Conservation (phyloP, 2,329 filamentous ascomycete genomes). For the Alternaria longipes region DNA sequence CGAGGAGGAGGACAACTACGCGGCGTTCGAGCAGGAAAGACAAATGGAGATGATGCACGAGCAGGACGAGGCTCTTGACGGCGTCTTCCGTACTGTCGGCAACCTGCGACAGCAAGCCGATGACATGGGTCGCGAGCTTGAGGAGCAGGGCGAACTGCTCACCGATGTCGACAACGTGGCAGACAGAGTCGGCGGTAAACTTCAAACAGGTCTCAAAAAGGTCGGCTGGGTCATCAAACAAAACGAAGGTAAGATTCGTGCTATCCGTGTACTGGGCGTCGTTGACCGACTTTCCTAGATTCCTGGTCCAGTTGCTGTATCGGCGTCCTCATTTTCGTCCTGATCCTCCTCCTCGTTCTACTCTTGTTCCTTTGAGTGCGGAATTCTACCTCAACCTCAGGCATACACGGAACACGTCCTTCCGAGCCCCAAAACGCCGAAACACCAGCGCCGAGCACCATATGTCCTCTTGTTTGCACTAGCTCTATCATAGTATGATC, state of each 20-base stretch:
- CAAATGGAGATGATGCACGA: conserved; percentile 93
- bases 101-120: conserved; percentile 90
- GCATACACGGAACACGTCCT: not conserved
- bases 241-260: conserved; percentile 76
- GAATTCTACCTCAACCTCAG: conserved; percentile 1
- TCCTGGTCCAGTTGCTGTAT: conserved; percentile 89
- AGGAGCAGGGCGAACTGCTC: conserved; percentile 91
- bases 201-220: conserved; percentile 87
- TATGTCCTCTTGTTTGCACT: conserved; percentile 29
- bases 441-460: not conserved
- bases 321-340: conserved; percentile 82
- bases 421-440: not conserved
- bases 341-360: conserved; percentile 86
- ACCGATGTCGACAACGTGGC: conserved; percentile 84
- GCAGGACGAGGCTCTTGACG: conserved; percentile 92
- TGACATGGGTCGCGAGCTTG: conserved; percentile 94
- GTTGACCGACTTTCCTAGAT: conserved; percentile 55
- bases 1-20: conserved; percentile 69
- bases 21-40: conserved; percentile 87
- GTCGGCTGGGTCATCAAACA: conserved; percentile 83
- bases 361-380: conserved; percentile 68
- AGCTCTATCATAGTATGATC: conserved; percentile 6
- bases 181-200: conserved; percentile 84
- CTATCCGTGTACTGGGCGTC: not conserved
- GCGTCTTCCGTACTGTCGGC: conserved; percentile 91